Percentiles rank a stretch among this genome's conserved stretches.
These are phyloP conservation scores for Panicum virgatum DNA, from an alignment of 202 grass and related monocot genomes.

Conservation along the genomic window DNA sequence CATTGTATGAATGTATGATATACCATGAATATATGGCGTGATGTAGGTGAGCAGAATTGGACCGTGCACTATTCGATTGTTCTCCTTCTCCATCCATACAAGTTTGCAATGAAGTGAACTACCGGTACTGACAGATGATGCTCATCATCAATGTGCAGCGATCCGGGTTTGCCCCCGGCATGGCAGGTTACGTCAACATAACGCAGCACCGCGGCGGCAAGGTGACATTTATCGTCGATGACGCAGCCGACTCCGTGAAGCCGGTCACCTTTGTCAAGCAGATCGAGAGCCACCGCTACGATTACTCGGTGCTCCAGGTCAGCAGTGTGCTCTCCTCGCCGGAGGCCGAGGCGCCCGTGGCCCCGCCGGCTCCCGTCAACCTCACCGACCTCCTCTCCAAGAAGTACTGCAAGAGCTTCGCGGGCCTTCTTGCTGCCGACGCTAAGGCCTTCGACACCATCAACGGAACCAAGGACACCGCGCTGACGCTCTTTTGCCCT, in stretches of 20 bases:
- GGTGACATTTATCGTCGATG: constrained; percentile 68
- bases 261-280: constrained; percentile 62
- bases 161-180: constrained; percentile 75
- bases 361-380: constrained; percentile 72
- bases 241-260: constrained; percentile 44
- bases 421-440: constrained; percentile 52
- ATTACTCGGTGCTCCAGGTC: constrained; percentile 76
- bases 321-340: constrained; percentile 65
- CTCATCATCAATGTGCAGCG: constrained; percentile 47
- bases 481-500: constrained; percentile 84
- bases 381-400: constrained; percentile 67
- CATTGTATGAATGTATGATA: too few relatives aligned
- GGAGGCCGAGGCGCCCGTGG: constrained; percentile 82
- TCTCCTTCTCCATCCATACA: background rate
- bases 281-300: constrained; percentile 58
- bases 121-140: background rate
- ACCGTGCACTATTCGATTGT: background rate
- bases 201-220: constrained; percentile 73
- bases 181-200: constrained; percentile 94
- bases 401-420: constrained; percentile 78
- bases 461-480: constrained; percentile 72
- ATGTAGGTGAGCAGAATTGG: background rate
- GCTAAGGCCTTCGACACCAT: constrained; percentile 54
- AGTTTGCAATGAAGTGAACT: background rate
- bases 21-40: constrained; percentile 19